Evolutionary conservation across 2,329 filamentous ascomycete genomes (phyloP).

Genomic region (Rugonectria rugulosa): DNA sequence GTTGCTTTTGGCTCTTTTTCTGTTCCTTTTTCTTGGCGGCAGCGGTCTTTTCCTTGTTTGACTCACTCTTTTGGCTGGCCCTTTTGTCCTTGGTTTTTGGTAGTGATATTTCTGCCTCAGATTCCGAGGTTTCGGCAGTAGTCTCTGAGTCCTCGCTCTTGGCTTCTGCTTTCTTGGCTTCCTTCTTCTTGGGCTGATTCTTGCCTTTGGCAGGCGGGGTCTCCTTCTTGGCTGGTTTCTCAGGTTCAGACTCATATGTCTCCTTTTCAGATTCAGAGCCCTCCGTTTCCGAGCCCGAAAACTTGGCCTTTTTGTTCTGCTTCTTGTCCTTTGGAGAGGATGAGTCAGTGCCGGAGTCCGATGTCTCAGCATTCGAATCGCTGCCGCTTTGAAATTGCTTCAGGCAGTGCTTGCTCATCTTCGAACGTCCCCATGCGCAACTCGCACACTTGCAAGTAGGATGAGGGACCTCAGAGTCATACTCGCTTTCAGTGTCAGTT

Average conservation of each 20-base stretch:
- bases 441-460: constrained; percentile 39
- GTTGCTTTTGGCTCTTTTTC: constrained; percentile 17
- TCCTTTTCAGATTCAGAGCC: constrained; percentile 37
- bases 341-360: constrained; percentile 34
- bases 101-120: constrained; percentile 21
- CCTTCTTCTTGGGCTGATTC: constrained; percentile 20
- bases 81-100: constrained; percentile 23
- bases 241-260: constrained; percentile 31
- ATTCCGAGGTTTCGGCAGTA: constrained; percentile 25
- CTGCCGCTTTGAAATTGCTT: constrained; percentile 23
- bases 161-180: neutral
- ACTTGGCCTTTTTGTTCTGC: constrained; percentile 20
- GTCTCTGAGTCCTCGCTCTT: constrained; percentile 24
- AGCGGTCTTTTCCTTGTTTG: constrained; percentile 23
- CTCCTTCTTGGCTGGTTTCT: constrained; percentile 23
- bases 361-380: constrained; percentile 18
- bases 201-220: constrained; percentile 15
- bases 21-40: constrained; percentile 17
- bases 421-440: constrained; percentile 34
- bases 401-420: constrained; percentile 33
- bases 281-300: constrained; percentile 35
- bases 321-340: constrained; percentile 24
- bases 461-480: constrained; percentile 44
- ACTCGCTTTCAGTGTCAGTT: constrained; percentile 37
- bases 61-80: constrained; percentile 7